These are phyloP conservation scores for Penicillium crustosum DNA, from an alignment of 2,329 filamentous ascomycete genomes.

Conservation along the genomic window DNA sequence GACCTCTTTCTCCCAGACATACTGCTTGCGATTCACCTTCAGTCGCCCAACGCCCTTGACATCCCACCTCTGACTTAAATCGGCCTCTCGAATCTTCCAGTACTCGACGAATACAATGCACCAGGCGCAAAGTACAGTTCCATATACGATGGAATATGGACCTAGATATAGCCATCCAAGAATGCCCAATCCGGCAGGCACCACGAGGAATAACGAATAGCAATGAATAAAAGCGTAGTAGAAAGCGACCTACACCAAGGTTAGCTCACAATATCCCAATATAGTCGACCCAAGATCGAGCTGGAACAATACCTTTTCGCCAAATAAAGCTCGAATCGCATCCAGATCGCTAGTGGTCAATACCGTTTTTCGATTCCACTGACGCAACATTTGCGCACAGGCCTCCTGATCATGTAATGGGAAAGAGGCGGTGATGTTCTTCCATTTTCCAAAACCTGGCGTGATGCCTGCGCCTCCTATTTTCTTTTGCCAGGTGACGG, in stretches of 20 bases:
- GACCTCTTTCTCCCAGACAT: constrained; percentile 73
- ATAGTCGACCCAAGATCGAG: neutral
- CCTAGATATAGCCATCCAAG: constrained; percentile 79
- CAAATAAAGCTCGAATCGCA: constrained; percentile 72
- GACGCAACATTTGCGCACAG: constrained; percentile 73
- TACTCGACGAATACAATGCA: constrained; percentile 87
- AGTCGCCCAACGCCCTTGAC: constrained; percentile 81
- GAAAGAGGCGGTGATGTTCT: constrained; percentile 73
- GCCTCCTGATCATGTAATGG: constrained; percentile 74
- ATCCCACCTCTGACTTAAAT: constrained; percentile 84
- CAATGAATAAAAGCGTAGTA: constrained; percentile 94
- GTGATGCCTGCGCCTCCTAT: constrained; percentile 79
- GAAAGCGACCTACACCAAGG: constrained; percentile 67
- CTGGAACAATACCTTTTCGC: constrained; percentile 57
- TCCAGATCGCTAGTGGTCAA: constrained; percentile 68
- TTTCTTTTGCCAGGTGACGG: constrained; percentile 71
- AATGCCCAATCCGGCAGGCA: constrained; percentile 76
- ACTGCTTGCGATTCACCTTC: constrained; percentile 73
- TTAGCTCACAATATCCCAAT: neutral
- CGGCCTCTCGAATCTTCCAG: constrained; percentile 91
- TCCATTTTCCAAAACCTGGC: constrained; percentile 67
- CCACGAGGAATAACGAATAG: constrained; percentile 83
- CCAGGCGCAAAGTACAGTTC: constrained; percentile 78
- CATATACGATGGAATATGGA: constrained; percentile 79
- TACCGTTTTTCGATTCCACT: constrained; percentile 66